Percentiles rank a stretch among this genome's conserved stretches.
Evolutionary conservation across 2,329 filamentous ascomycete species (phyloP).

Genomic region (Fusarium sp.): DNA sequence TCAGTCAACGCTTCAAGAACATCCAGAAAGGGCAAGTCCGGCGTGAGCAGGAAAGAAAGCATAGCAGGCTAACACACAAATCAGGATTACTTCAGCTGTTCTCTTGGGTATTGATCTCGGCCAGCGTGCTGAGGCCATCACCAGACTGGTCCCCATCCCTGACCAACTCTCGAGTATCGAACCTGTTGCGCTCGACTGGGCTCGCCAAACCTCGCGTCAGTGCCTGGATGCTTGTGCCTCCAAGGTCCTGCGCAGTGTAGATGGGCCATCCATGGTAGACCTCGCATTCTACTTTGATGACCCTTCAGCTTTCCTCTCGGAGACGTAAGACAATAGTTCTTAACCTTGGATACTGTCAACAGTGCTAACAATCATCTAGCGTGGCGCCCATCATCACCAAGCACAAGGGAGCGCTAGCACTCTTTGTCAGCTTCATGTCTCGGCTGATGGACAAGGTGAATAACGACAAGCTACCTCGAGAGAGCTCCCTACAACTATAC

Average conservation of each 20-base stretch:
- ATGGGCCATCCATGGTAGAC: slow-evolving; percentile 26
- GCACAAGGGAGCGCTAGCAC: not conserved
- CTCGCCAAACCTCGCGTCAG: slow-evolving; percentile 1
- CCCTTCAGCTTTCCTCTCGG: slow-evolving; percentile 2
- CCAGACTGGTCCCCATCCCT: slow-evolving; percentile 5
- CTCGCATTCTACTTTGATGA: slow-evolving; percentile 26
- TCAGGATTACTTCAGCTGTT: slow-evolving; percentile 16
- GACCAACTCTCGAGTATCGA: not conserved
- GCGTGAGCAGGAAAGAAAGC: accelerated
- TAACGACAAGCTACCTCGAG: not conserved
- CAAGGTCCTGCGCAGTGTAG: not conserved
- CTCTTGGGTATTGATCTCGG: slow-evolving; percentile 5
- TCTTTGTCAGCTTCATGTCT: slow-evolving; percentile 17
- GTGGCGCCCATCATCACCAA: slow-evolving; percentile 9
- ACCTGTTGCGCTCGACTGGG: slow-evolving; percentile 13
- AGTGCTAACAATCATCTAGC: slow-evolving; percentile 7
- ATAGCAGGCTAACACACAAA: not conserved
- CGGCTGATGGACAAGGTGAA: not conserved
- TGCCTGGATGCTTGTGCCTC: not conserved
- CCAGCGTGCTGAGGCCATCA: slow-evolving; percentile 3
- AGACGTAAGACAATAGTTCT: slow-evolving; percentile 6
- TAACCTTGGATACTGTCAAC: no score
- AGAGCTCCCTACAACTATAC: slow-evolving; percentile 3
- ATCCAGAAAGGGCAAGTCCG: slow-evolving; percentile 5
- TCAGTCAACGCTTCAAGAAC: slow-evolving; percentile 1